Base-by-base conservation (phyloP, 495 filamentous ascomycete species). In the Penicillium tannophilum region DNA sequence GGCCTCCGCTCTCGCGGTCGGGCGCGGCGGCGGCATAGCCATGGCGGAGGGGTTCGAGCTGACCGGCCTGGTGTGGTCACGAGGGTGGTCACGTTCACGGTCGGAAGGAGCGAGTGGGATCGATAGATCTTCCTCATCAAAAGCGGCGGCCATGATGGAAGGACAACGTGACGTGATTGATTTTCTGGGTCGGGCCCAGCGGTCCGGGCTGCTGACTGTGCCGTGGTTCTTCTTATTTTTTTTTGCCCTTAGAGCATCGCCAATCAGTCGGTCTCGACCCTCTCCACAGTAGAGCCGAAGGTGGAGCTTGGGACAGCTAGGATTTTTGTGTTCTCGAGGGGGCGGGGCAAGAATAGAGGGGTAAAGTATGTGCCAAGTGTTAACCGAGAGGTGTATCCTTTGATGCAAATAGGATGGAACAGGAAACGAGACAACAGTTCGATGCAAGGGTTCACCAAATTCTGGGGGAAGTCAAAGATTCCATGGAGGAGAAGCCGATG, bases 41-140 rank as follows among this genome's bases (percentile, higher is more conserved):
- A 81, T 75, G 60, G 73, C 74, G 63, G 72, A 65, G 51, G 67
- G 63, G 58, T 75, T 77, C 14, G 65, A 55, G 58, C 63, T 63
- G 49, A 61, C 63, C 61, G 61, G 57, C 50, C 56, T 64, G 57
- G 66, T 44, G 62, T 65, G 71, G 65, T 71, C 75, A 75, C 67
- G 71, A 52, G 70, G 79, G 60, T 62, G 68, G 65, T 70, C 73
- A 62, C 63, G 68, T 66, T 70, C 73, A 75, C 66, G 71, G 64
- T 88, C 82, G 63, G 86, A 76, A 42, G 89, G 82, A 17, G 88
- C 85, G 46, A 96, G 82, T 60, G 91, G 91, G 74, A 97, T 89
- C 69, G 92, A 90, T 48, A 97, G 86, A 76, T 97, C 92, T 75
- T 95, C 92, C 76, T 95, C 90, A 71, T 97, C 90, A 57, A 84